Evolutionary conservation across 2,329 filamentous ascomycete species (phyloP).

Genomic region (Sclerotinia minor): DNA sequence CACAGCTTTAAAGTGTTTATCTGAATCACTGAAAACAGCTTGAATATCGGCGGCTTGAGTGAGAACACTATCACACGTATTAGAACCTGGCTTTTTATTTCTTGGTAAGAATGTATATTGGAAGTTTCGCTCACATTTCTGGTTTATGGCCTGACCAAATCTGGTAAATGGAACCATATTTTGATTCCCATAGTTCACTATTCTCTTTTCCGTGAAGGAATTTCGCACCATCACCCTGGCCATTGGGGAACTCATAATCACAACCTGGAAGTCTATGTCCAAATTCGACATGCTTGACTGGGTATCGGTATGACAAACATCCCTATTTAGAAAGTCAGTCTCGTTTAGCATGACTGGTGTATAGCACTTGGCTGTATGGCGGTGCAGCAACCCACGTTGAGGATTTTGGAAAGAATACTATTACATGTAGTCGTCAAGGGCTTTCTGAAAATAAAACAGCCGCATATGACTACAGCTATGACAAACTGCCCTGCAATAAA

Average conservation of each 20-base stretch:
- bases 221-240: constrained; percentile 46
- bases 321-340: constrained; percentile 4
- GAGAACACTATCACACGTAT: constrained; percentile 41
- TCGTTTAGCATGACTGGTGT: not conserved
- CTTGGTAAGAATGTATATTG: not conserved
- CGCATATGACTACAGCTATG: constrained; percentile 7
- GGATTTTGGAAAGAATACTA: not conserved
- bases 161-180: constrained; percentile 45
- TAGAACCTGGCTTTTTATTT: not conserved
- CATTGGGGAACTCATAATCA: constrained; percentile 43
- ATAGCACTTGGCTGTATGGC: not conserved
- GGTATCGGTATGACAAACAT: constrained; percentile 17
- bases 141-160: constrained; percentile 44
- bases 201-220: constrained; percentile 45
- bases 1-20: constrained; percentile 46
- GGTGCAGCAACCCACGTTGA: constrained; percentile 3
- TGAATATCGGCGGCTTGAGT: constrained; percentile 43
- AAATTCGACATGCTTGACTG: constrained; percentile 19
- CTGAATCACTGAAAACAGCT: constrained; percentile 47
- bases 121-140: constrained; percentile 44
- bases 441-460: constrained; percentile 10
- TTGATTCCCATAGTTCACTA: constrained; percentile 40
- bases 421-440: constrained; percentile 10
- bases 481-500: constrained; percentile 3
- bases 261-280: constrained; percentile 30